These are phyloP conservation scores for Aegilops umbellulata DNA, from an alignment of 176 grass and related monocot genomes.

Conservation along the genomic window DNA sequence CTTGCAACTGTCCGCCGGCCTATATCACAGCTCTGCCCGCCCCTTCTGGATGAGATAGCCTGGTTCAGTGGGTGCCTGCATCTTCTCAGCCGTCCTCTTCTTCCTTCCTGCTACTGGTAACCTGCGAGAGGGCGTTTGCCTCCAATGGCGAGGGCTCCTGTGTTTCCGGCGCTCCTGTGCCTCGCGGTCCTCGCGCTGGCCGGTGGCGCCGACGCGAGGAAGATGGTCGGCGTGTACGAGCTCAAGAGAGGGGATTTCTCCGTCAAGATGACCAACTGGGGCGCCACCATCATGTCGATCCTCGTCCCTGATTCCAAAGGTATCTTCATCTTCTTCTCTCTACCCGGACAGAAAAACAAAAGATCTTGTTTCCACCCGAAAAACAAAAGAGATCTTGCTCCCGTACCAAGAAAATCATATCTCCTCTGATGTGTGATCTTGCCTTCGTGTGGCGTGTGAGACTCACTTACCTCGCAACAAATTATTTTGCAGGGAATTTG, in stretches of 20 bases:
- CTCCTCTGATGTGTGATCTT: background rate
- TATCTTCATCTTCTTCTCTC: background rate
- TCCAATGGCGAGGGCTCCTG: conserved; percentile 46
- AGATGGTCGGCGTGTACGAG: conserved; percentile 58
- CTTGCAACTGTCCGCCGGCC: no score
- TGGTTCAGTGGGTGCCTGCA: background rate
- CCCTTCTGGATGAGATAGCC: background rate
- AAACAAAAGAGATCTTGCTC: background rate
- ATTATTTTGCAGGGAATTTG: conserved; percentile 55
- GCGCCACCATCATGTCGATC: conserved; percentile 62
- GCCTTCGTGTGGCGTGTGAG: background rate
- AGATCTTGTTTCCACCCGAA: background rate
- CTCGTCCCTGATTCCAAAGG: conserved; percentile 76
- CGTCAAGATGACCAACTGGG: conserved; percentile 72
- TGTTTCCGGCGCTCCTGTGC: conserved; percentile 34
- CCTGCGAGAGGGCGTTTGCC: background rate
- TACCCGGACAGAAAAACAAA: background rate
- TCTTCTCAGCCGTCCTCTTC: background rate
- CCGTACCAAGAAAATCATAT: background rate
- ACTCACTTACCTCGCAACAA: background rate
- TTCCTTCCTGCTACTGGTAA: background rate
- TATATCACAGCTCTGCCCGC: background rate
- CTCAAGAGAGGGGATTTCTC: conserved; percentile 75
- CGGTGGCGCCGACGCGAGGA: conserved; percentile 27
- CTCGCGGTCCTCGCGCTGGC: conserved; percentile 24